phyloP scores from a whole-genome alignment of 2,329 filamentous ascomycete species.

The Sclerotinia sclerotiorum region DNA sequence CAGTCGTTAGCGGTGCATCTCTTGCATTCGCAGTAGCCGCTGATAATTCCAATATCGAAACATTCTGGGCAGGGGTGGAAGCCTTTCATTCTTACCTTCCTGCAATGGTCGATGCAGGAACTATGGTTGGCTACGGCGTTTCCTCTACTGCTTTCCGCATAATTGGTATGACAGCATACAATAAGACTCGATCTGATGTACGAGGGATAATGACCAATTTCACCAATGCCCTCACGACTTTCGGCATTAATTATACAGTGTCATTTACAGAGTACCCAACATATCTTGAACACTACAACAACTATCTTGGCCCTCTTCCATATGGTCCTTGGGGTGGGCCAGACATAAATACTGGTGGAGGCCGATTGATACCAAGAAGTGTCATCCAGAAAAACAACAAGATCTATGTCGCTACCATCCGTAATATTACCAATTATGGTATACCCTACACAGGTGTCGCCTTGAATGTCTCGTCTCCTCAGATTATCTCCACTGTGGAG shows the following conservation, averaged over 20 bases:
- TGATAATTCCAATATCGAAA: slow-evolving; percentile 40
- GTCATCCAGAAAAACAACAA: slow-evolving; percentile 37
- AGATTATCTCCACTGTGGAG: slow-evolving; percentile 28
- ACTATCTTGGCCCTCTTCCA: slow-evolving; percentile 39
- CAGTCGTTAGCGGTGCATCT: slow-evolving; percentile 46
- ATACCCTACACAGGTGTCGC: slow-evolving; percentile 41
- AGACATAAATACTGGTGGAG: slow-evolving; percentile 43
- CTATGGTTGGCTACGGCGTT: slow-evolving; percentile 51
- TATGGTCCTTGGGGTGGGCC: slow-evolving; percentile 31
- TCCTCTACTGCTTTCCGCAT: slow-evolving; percentile 50
- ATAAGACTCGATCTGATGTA: slow-evolving; percentile 46
- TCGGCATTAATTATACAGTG: slow-evolving; percentile 41
- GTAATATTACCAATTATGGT: slow-evolving; percentile 40
- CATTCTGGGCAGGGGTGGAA: slow-evolving; percentile 51
- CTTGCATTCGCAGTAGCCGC: slow-evolving; percentile 45
- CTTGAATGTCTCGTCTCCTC: slow-evolving; percentile 37
- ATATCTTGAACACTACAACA: slow-evolving; percentile 39
- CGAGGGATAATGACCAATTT: slow-evolving; percentile 49
- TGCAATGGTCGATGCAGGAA: slow-evolving; percentile 50
- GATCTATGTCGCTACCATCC: slow-evolving; percentile 33
- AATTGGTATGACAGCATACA: slow-evolving; percentile 49
- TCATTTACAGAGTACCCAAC: slow-evolving; percentile 31
- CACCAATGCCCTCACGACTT: slow-evolving; percentile 43
- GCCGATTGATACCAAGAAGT: slow-evolving; percentile 46
- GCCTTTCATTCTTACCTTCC: slow-evolving; percentile 49